Conservation (phyloP, 495 filamentous ascomycete genomes). For the Tuber magnatum region DNA sequence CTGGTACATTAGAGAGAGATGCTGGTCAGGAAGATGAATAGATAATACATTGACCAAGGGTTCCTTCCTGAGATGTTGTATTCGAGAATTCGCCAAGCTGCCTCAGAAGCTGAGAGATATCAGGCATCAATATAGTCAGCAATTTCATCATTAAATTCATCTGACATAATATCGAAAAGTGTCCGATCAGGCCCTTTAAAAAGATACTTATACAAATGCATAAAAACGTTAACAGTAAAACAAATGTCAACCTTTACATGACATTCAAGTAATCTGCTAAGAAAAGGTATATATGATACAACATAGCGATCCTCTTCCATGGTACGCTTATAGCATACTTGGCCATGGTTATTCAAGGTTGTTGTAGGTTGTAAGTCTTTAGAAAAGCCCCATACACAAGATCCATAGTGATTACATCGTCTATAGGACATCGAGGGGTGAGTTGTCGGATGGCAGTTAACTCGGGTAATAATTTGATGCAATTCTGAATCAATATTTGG, state of each 20-base stretch:
- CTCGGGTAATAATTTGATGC: background rate
- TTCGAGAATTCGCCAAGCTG: no score
- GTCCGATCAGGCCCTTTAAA: constrained; percentile 17
- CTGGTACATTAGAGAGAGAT: constrained; percentile 14
- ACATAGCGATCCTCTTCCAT: constrained; percentile 17
- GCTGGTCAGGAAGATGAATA: background rate
- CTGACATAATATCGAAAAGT: no score
- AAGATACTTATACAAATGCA: constrained; percentile 30
- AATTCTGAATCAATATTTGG: background rate
- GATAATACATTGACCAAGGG: no score
- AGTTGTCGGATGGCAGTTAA: constrained; percentile 5
- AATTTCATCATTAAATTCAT: no score
- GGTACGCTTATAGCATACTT: constrained; percentile 6
- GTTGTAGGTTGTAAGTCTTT: background rate
- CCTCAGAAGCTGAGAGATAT: no score
- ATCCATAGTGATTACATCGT: constrained; percentile 15
- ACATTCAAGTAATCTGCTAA: constrained; percentile 17
- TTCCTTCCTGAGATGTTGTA: no score
- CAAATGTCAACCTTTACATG: constrained; percentile 30
- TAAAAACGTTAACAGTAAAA: constrained; percentile 25
- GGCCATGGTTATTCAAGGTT: constrained; percentile 9
- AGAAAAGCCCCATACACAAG: constrained; percentile 15
- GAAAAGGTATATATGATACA: constrained; percentile 17
- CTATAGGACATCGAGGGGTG: background rate
- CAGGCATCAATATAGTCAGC: no score